Evolutionary conservation across 805 yeast genomes (phyloP), one percentile per base, ranked within the genome.

Genomic region (Candida boidinii): DNA sequence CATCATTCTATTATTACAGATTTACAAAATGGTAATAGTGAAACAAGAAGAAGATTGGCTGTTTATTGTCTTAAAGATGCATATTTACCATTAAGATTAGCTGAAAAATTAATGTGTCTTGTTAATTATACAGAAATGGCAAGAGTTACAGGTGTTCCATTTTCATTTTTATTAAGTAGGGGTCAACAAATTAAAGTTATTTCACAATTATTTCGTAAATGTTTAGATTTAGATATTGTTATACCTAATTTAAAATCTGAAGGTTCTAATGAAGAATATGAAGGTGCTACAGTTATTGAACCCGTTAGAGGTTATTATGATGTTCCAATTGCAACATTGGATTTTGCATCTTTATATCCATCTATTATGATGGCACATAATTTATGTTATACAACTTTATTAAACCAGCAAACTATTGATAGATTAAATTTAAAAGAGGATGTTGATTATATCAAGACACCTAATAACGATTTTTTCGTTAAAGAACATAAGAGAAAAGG

Each of bases 331-430:
- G 96, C 99, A 2, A 92, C 99, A 0, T 69, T 92, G 42, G 99
- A 92, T 77, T 92, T 92, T 74, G 87, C 95, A 44, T 86, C 96
- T 35, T 69, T 92, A 68, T 92, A 92, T 58, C 99, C 99, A 5
- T 85, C 96, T 38, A 92, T 92, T 49, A 88, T 92, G 95, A 92
- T 94, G 94, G 98, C 99, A 0, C 97, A 92, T 58, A 92, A 92
- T 54, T 62, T 92, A 38, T 92, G 99, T 55, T 92, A 92, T 56
- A 92, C 98, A 0, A 88, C 98, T 0, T 62, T 92, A 28, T 58
- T 90, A 33, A 80, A 74, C 43, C 75, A 72, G 39, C 73, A 70
- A 27, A 72, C 92, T 0, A 79, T 86, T 26, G 73, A 77, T 28
- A 68, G 81, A 27, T 65, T 80, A 38, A 64, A 65, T 0, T 61